Evolutionary conservation across 2,329 filamentous ascomycete species (phyloP), one percentile per base, ranked within the genome.

Genomic region (Teratosphaeria zuluensis): DNA sequence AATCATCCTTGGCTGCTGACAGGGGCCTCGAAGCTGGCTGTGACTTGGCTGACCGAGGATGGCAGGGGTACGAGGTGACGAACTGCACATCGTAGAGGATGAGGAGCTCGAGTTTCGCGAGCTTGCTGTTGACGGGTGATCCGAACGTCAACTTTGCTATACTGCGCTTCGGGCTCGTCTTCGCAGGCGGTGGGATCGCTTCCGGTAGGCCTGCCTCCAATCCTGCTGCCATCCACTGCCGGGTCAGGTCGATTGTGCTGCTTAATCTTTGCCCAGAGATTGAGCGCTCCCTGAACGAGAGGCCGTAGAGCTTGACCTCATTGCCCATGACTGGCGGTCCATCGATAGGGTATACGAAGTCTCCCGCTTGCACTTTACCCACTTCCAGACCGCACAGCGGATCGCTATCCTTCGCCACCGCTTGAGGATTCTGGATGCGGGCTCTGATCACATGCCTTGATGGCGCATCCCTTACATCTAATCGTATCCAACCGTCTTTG

Each of bases 71-170:
- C 1, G 80, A 79, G 0, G 79, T 76, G 51, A 84, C 70, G 64
- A 83, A 84, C 31, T 79, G 75, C 14, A 81, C 75, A 59, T 82
- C 79, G 66, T 81, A 75, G 16, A 69, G 72, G 30, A 84, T 69
- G 1, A 76, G 71, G 32, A 78, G 70, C 11, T 69, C 64, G 12
- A 67, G 54, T 14, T 33, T 56, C 7, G 55, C 24, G 5, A 62
- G 51, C n/a, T 59, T 63, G 3, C 56, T 56, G 56, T 63, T 65
- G 46, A 59, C 57, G 6, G 66, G 56, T 16, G 66, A 65, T 9
- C 60, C 65, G 62, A 77, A 76, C 1, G 69, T 72, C 28, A 77
- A 57, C 1, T 68, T 66, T 54, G 63, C 53, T 19, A 57, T 35
- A 32, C 31, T 32, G 9, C 16, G 2, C 28, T 48, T 19, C 8